Evolutionary conservation across 2,329 filamentous ascomycete genomes (phyloP).

Genomic region (Alternaria solani): DNA sequence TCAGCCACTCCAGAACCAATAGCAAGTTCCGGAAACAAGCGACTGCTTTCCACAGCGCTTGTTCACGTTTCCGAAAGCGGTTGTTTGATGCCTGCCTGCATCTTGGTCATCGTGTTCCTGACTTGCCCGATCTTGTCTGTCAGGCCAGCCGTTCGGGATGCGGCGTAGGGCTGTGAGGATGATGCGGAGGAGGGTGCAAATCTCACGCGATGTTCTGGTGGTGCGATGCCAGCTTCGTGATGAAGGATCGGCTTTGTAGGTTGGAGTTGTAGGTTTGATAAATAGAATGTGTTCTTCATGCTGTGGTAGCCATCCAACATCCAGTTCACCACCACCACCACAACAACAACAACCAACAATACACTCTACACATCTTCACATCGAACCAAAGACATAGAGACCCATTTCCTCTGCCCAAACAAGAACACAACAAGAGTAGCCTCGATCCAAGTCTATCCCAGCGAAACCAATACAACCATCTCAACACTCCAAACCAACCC

Average conservation of each 20-base stretch:
- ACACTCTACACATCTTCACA: not conserved
- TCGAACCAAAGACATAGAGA: not conserved
- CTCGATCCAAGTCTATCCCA: not conserved
- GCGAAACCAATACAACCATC: not conserved
- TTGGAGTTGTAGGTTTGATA: not conserved
- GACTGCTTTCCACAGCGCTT: not conserved
- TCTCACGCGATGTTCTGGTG: constrained; percentile 12
- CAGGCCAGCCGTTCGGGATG: constrained; percentile 13
- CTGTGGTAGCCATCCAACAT: not conserved
- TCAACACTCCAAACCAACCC: not conserved
- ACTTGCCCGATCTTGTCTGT: constrained; percentile 1
- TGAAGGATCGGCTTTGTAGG: not conserved
- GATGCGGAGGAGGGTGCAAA: not conserved
- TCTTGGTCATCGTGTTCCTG: not conserved
- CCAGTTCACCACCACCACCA: not conserved
- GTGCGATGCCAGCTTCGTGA: not conserved
- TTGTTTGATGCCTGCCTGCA: constrained; percentile 1
- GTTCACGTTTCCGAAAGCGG: not conserved
- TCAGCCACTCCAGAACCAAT: not conserved
- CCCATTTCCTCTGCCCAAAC: not conserved
- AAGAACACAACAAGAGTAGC: not conserved
- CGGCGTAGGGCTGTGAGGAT: not conserved
- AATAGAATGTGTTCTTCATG: not conserved
- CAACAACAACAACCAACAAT: not conserved
- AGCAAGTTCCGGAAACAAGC: constrained; percentile 11